Evolutionary conservation across 495 filamentous ascomycete species (phyloP), one percentile per base, ranked within the genome.

Genomic region (Lasiosphaeria ovina): DNA sequence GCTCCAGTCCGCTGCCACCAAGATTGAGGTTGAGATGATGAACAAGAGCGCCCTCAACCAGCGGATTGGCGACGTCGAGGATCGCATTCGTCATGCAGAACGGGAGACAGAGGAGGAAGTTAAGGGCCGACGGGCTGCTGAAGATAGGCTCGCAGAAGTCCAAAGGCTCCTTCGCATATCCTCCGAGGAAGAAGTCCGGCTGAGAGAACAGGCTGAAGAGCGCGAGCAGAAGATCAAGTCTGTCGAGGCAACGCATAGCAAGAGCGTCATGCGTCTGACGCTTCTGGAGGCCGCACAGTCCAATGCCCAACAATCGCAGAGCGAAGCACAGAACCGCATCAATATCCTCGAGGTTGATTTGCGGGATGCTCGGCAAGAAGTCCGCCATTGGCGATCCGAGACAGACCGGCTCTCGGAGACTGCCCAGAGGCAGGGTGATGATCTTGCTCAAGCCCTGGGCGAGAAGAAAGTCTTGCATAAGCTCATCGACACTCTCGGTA

Each of bases 131-230:
- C 81, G 86, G 51, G 82, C 84, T 8, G 84, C 87, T 3, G 89
- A 93, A 67, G 89, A 93, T 67, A 85, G 85, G 55, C 77, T 92
- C 33, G 79, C 82, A 42, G 88, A 94, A 66, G 79, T 86, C 34
- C 84, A 90, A 70, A 81, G 84, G 58, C 79, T 88, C 16, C 78
- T 94, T 6, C 84, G 86, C 61, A 81, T 87, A 61, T 78, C 80
- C 45, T 77, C 80, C 6, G 88, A 89, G 42, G 87, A 93, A 67
- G 89, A 94, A 63, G 77, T 76, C 52, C 85, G 88, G 35, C 84
- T 94, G 56, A 83, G 87, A 38, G 83, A 89, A 59, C 79, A 87
- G 32, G 79, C 88, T 14, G 85, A 87, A 32, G 86, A 91, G 63
- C 86, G 85, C 33, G 87, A 80, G 36, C 67, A 74, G 6, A 76